Base-by-base conservation (phyloP, 2,329 filamentous ascomycete genomes). In the Fusarium camptoceras region DNA sequence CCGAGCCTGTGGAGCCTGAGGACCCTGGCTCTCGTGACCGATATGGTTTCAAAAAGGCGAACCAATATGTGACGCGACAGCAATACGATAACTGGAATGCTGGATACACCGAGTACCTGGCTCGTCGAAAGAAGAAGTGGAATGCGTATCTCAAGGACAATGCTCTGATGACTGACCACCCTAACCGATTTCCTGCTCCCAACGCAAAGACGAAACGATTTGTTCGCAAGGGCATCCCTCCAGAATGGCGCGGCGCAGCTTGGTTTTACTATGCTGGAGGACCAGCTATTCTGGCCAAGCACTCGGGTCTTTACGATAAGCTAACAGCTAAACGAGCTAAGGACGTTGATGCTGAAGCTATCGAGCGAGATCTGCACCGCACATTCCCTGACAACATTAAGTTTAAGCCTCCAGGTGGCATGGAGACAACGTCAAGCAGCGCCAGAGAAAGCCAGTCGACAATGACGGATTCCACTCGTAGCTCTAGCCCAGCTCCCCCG, bases 251-350 rank as follows among this genome's bases (percentile, higher is more conserved):
- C 75, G 95, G 95, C n/a, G 92, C 93, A 8, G 95, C 95, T 47
- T 98, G 95, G 95, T 98, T 97, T 79, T 98, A 92, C 82, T 98
- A 98, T 78, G 94, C 94, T 14, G 94, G 94, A 22, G 95, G 95
- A 2, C 94, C 94, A 25, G 89, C 90, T 47, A 91, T 94, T 70
- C 79, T 97, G 64, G 87, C 89, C 54, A 91, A 93, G 75, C 88
- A 97, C 73, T 87, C 89, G 8, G 93, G 93, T 2, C 83, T 95
- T 18, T 98, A 98, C 77, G 87, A 89, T 55, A 85, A 89, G 55
- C 83, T 97, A 41, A 83, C 96, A 31, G 83, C 86, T 58, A 85
- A 88, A 64, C 82, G 84, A 65, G 89, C 92, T 34, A 91, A 92
- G 75, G 84, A 88, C 0, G 87, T 93, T 54, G 94, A 98, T 73